Percentiles rank a stretch among this genome's conserved stretches.
Conservation (phyloP, 345 rosid genomes). For the Rhodamnia rubescens region DNA sequence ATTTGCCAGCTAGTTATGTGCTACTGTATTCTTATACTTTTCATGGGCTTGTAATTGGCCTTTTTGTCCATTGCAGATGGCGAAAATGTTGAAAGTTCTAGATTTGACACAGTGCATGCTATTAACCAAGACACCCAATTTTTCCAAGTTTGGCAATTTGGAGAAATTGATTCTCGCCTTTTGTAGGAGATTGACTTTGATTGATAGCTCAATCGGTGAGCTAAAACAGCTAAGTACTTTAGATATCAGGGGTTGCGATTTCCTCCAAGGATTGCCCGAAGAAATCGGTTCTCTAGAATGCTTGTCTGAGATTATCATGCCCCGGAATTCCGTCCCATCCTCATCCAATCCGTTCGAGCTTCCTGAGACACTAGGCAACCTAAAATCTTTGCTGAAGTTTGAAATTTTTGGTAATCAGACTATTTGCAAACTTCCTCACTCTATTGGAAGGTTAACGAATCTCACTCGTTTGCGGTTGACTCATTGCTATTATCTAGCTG, state of each 20-base stretch:
- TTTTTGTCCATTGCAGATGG: not conserved
- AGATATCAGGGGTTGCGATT: not conserved
- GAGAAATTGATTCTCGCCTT: not conserved
- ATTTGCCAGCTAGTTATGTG: not conserved
- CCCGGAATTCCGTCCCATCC: fast-evolving
- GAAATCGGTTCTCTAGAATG: not conserved
- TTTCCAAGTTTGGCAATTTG: not conserved
- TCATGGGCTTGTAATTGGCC: not conserved
- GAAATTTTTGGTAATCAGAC: not conserved
- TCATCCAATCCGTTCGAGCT: not conserved
- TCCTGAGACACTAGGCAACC: not conserved
- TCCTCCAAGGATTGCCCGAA: not conserved
- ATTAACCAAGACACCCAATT: not conserved
- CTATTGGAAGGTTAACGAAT: not conserved
- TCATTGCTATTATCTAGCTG: not conserved
- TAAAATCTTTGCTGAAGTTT: not conserved
- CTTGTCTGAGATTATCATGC: not conserved
- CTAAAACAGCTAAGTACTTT: not conserved
- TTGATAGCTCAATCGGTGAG: not conserved
- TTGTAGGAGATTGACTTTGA: not conserved
- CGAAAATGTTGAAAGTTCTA: not conserved
- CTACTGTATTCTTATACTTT: not conserved
- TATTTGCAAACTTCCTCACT: not conserved
- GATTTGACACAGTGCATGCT: fast-evolving
- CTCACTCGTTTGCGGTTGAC: not conserved